These are phyloP conservation scores for Poterioochromonas sp. DNA, from an alignment of 352 stramenopile species.

Conservation along the genomic window DNA sequence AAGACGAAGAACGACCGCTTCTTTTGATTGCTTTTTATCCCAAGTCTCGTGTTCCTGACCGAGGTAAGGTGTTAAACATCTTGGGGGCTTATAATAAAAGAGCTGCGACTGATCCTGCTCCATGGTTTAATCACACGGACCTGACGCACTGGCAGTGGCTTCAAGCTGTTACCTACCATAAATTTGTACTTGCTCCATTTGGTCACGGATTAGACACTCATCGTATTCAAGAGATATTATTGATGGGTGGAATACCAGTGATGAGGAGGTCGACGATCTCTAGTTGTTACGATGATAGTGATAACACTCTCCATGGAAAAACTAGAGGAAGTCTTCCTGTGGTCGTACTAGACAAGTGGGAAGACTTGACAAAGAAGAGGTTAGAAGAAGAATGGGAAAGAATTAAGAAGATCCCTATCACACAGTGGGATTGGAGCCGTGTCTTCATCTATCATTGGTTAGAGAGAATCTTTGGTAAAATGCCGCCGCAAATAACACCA, in stretches of 20 bases:
- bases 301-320: neutral
- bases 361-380: neutral
- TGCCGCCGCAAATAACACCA: too few relatives aligned
- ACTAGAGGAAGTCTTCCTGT: slow-evolving; percentile 15
- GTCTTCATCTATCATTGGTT: slow-evolving; percentile 25
- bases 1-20: neutral
- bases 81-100: slow-evolving; percentile 5
- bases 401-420: slow-evolving; percentile 5
- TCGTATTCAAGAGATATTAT: slow-evolving; percentile 5
- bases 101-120: neutral
- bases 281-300: slow-evolving; percentile 20
- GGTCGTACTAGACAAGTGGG: slow-evolving; percentile 15
- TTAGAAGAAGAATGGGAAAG: slow-evolving; percentile 29
- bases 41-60: neutral
- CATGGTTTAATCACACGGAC: slow-evolving; percentile 9
- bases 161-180: neutral
- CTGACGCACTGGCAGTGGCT: slow-evolving; percentile 2
- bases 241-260: slow-evolving; percentile 18
- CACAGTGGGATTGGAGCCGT: slow-evolving; percentile 18
- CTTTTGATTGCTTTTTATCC: slow-evolving; percentile 26
- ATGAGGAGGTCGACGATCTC: neutral
- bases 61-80: neutral
- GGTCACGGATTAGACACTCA: slow-evolving; percentile 23
- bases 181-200: neutral
- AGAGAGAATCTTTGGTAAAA: slow-evolving; percentile 6